Evolutionary conservation across 2,329 filamentous ascomycete genomes (phyloP), one percentile per base, ranked within the genome.

Genomic region (Dryadomyces quercivorus): DNA sequence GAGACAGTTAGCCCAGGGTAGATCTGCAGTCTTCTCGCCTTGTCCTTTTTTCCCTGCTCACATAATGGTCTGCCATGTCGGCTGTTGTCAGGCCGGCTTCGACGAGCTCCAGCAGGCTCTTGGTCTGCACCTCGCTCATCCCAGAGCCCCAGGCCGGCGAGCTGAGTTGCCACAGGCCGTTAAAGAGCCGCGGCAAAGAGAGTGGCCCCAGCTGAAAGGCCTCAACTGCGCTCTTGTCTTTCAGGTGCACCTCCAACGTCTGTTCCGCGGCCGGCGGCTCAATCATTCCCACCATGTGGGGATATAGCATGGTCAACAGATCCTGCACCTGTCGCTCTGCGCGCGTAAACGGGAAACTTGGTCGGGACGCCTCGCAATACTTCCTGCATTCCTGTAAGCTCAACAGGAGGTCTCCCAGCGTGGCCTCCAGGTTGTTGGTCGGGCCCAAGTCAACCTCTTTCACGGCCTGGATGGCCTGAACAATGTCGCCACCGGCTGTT

Each of bases 41-140:
- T 15, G 36, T 13, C 36, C 10, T 40, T 40, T 40, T 40, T 31
- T 31, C 26, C 36, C 10, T 12, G 52, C 64, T 54, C 55, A 66
- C 65, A 51, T 70, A 69, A 47, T 69, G 67, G 55, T 69, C 66
- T 3, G 67, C 67, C 67, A 70, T 68, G 51, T 69, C 66, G 21
- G 64, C 59, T 15, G 63, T 63, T 2, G 56, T 58, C 4, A 68
- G 59, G 0, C 67, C 67, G 10, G 49, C 43, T 40, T 60, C 58
- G 1, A 66, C 55, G 1, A 65, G 59, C 13, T 58, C 58, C 13
- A 55, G 34, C 3, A 69, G 62, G 16, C 63, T 63, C 9, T 53
- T 36, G 5, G 65, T 61, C 49, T 66, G 64, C 45, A 57, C 59
- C 31, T 59, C 51, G 0, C 62, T 57, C 5, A 63, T 61, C 1